Percentiles rank a stretch among this genome's conserved stretches.
Evolutionary conservation across 352 stramenopile species (phyloP).

Genomic region (Phytophthora kernoviae): DNA sequence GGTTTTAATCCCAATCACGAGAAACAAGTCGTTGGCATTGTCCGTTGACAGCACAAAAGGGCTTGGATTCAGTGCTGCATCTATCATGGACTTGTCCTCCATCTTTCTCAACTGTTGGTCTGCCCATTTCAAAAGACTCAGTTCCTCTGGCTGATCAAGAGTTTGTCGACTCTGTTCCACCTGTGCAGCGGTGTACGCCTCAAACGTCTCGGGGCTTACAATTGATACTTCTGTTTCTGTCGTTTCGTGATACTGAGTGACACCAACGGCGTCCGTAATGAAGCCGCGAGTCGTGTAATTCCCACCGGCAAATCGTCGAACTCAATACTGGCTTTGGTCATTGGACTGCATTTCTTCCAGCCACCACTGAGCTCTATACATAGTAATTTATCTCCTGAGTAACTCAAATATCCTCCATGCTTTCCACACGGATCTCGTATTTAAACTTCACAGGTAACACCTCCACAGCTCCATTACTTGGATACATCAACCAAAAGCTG

Average conservation of each 20-base stretch:
- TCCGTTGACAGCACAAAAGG: neutral
- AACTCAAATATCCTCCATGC: conserved; percentile 10
- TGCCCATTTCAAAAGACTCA: conserved; percentile 17
- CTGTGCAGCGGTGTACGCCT: conserved; percentile 1
- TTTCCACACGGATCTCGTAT: conserved; percentile 6
- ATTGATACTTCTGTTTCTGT: conserved; percentile 8
- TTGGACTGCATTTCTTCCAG: conserved; percentile 3
- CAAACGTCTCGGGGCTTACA: conserved; percentile 8
- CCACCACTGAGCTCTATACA: conserved; percentile 22
- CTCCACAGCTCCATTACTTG: conserved; percentile 10
- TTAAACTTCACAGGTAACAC: conserved; percentile 13
- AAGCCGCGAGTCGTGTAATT: conserved; percentile 15
- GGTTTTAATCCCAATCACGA: conserved; percentile 63
- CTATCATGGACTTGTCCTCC: too few relatives aligned
- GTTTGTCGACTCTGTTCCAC: neutral
- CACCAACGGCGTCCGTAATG: conserved; percentile 4
- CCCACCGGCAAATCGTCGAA: conserved; percentile 15
- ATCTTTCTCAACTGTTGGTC: neutral
- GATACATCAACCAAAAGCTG: conserved; percentile 16
- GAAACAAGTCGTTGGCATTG: conserved; percentile 1
- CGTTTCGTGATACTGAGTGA: conserved; percentile 6
- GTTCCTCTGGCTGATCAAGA: neutral
- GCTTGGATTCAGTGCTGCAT: neutral
- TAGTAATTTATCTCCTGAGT: conserved; percentile 14
- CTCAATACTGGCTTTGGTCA: conserved; percentile 6